A percentile compares a stretch with the other conserved stretches of the same genome.
These are phyloP conservation scores for Apiospora malaysiana DNA, from an alignment of 2,329 filamentous ascomycete genomes.

Conservation along the genomic window DNA sequence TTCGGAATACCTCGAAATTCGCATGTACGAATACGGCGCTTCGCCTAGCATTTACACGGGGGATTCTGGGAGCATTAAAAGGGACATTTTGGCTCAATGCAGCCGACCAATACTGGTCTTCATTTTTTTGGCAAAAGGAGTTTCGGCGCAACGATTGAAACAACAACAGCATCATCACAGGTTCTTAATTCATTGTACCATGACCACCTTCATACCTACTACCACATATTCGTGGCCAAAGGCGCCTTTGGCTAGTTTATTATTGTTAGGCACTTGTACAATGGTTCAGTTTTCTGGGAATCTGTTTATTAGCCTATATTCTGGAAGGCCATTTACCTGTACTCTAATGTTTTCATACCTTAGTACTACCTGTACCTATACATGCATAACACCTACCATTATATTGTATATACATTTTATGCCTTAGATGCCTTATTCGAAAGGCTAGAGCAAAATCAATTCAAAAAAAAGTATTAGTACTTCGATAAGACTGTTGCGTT, in stretches of 20 bases:
- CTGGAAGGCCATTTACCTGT: not conserved
- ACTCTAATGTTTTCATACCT: constrained; percentile 18
- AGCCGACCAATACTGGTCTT: not conserved
- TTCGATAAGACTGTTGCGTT: not conserved
- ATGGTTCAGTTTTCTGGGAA: not conserved
- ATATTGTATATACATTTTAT: not conserved
- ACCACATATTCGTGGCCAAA: not conserved
- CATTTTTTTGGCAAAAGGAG: constrained; percentile 1
- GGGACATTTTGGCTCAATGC: not conserved
- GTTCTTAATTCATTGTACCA: not conserved
- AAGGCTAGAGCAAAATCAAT: not conserved
- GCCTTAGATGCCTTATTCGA: not conserved
- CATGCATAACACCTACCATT: not conserved
- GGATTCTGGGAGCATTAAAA: not conserved
- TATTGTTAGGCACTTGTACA: not conserved
- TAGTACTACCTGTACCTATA: constrained; percentile 7
- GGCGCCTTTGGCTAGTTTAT: not conserved
- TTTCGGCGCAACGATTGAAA: constrained; percentile 2
- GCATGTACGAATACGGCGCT: constrained; percentile 11
- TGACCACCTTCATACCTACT: not conserved
- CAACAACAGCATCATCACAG: not conserved
- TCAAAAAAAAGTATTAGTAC: not conserved
- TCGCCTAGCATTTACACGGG: constrained; percentile 15
- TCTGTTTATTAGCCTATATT: constrained; percentile 13
- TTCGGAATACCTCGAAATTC: not conserved